Conservation (phyloP, 139 green algal species). For the Haematococcus sp. region DNA sequence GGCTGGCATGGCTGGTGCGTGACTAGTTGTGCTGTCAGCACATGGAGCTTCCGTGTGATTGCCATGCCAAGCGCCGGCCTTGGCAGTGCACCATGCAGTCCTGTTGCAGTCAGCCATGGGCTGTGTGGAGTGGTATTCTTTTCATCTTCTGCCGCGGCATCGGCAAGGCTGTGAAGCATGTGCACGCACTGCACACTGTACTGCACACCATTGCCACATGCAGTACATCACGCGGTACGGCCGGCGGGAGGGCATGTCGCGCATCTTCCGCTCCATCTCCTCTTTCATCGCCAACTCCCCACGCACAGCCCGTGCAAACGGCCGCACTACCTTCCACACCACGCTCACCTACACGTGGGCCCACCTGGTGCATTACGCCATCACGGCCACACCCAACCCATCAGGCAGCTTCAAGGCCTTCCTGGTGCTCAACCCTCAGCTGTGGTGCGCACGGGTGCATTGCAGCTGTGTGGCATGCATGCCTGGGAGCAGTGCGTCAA, state of each 20-base stretch:
- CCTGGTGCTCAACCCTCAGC: constrained; percentile 15
- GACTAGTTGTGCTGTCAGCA: neutral
- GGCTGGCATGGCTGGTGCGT: constrained; percentile 26
- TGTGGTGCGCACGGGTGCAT: neutral
- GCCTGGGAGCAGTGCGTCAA: no score
- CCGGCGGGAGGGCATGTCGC: constrained; percentile 18
- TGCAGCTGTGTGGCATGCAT: no score
- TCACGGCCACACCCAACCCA: constrained; percentile 2
- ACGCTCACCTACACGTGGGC: constrained; percentile 39
- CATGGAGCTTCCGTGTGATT: no score
- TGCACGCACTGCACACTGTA: no score
- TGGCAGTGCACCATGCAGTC: no score
- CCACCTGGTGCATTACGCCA: constrained; percentile 39
- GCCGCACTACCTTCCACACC: constrained; percentile 38
- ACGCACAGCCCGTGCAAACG: neutral
- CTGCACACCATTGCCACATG: neutral
- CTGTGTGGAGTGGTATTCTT: no score
- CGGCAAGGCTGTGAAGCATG: no score
- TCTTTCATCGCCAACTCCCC: constrained; percentile 22
- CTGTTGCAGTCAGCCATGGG: no score
- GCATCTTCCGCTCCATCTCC: constrained; percentile 17
- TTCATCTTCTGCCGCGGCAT: no score
- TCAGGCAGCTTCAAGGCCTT: neutral
- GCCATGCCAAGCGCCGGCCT: no score
- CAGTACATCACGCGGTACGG: constrained; percentile 20